A percentile compares a stretch with the other conserved stretches of the same genome.
phyloP scores from a whole-genome alignment of 2,329 filamentous ascomycete species.

The Talaromyces sp. region DNA sequence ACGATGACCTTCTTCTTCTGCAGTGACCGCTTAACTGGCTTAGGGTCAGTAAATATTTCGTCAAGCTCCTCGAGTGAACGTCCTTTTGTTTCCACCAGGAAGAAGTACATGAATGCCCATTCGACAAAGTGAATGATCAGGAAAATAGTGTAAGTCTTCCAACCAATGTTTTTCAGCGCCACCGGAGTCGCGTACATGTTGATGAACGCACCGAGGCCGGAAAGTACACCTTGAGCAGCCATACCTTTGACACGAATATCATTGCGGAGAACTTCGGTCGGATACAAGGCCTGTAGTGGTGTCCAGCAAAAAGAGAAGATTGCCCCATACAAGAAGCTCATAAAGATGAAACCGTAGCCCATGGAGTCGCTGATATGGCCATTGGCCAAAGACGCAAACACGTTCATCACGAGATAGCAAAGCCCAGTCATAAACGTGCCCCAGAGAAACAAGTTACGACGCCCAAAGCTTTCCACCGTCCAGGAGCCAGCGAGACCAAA shows the following conservation, averaged over 20 bases:
- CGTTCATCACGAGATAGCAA: conserved; percentile 8
- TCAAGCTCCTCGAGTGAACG: conserved; percentile 60
- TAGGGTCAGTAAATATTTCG: conserved; percentile 18
- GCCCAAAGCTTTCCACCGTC: conserved; percentile 5
- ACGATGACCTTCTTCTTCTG: conserved; percentile 10
- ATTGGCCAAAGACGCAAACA: conserved; percentile 37
- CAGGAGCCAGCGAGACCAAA: not conserved
- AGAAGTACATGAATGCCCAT: conserved; percentile 26
- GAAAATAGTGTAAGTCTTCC: not conserved
- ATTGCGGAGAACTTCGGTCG: conserved; percentile 5
- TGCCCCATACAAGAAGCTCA: conserved; percentile 43
- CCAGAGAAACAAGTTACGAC: conserved; percentile 10
- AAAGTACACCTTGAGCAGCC: not conserved
- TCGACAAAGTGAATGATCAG: conserved; percentile 10
- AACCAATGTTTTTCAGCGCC: not conserved
- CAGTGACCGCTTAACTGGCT: conserved; percentile 18
- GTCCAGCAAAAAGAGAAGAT: conserved; percentile 43
- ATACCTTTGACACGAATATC: conserved; percentile 13
- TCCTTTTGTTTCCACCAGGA: conserved; percentile 64
- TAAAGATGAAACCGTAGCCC: conserved; percentile 26
- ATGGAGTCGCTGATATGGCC: conserved; percentile 4
- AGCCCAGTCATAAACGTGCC: conserved; percentile 1
- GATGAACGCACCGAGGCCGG: conserved; percentile 24
- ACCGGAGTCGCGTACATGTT: conserved; percentile 23
- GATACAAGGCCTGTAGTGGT: conserved; percentile 26